Evolutionary conservation across 2,329 filamentous ascomycete genomes (phyloP), one percentile per base, ranked within the genome.

Genomic region (Fusarium floridanum): DNA sequence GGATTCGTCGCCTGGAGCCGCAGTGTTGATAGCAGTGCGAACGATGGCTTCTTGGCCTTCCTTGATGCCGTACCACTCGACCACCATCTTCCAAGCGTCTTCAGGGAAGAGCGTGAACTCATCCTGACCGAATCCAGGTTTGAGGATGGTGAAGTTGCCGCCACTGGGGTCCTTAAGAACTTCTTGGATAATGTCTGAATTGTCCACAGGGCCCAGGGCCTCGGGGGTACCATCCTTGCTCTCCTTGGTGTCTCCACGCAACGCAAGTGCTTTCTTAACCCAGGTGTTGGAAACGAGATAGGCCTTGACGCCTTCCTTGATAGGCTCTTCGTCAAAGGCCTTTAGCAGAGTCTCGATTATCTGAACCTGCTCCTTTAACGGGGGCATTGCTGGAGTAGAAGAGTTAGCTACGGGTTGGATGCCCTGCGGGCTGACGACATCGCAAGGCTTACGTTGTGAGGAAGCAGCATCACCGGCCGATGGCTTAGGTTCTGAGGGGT

Each of bases 271-370:
- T 68, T 91, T 90, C 66, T 89, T 87, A 37, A 98, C 87, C 97
- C 97, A 98, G 68, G 88, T 87, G 61, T 88, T 89, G 2, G 95
- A 97, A 6, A 98, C 90, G 22, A 97, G 84, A 77, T 92, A 98
- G 16, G 92, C 94, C 64, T 90, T 88, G 68, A 94, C 90, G n/a
- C 92, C 92, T 71, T 95, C 93, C 68, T 90, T 83, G n/a, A 91
- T 81, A 9, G 89, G 87, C 0, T 81, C 81, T 56, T 88, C 86
- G n/a, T 83, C 82, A 57, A 87, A 87, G 12, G 88, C 87, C 72
- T 88, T 84, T 29, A 89, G 82, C 29, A 95, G 83, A 36, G 87
- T 87, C 77, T 90, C 88, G 61, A 98, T 94, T 41, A 90, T 90
- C 67, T 88, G 89, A 68, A 98, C 91, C 82, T 98, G 96, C 67